Evolutionary conservation across 2,329 filamentous ascomycete genomes (phyloP).

Genomic region (Trichothecium roseum): DNA sequence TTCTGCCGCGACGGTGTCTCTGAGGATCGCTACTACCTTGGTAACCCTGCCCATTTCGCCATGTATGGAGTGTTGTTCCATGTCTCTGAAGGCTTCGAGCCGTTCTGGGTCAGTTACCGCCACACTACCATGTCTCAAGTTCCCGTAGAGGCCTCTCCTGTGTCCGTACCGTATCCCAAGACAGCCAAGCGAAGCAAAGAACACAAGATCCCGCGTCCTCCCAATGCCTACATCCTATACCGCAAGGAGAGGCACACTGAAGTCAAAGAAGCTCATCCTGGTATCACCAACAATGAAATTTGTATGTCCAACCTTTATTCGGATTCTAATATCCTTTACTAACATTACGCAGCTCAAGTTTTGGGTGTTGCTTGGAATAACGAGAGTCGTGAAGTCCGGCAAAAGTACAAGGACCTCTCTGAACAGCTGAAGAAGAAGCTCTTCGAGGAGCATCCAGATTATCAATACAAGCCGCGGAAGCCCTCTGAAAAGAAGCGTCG

Average conservation of each 20-base stretch:
- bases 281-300: constrained; percentile 30
- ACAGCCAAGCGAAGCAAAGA: no score
- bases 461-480: constrained; percentile 27
- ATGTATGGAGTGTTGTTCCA: neutral
- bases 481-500: constrained; percentile 14
- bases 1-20: constrained; percentile 15
- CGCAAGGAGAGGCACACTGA: constrained; percentile 25
- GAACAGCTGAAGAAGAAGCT: constrained; percentile 19
- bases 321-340: neutral
- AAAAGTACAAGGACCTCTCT: constrained; percentile 20
- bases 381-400: constrained; percentile 17
- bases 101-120: constrained; percentile 12
- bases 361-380: constrained; percentile 25
- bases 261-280: constrained; percentile 21
- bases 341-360: constrained; percentile 16
- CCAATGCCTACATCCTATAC: constrained; percentile 32
- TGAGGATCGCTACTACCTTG: constrained; percentile 14
- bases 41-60: constrained; percentile 13
- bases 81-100: constrained; percentile 6
- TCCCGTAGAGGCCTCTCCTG: constrained; percentile 1
- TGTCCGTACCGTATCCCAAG: constrained; percentile 7
- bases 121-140: constrained; percentile 2
- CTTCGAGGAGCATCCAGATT: constrained; percentile 20
- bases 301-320: constrained; percentile 19
- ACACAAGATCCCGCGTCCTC: constrained; percentile 23